Base-by-base conservation (phyloP, 2,329 filamentous ascomycete genomes). In the Scedosporium apiospermum region DNA sequence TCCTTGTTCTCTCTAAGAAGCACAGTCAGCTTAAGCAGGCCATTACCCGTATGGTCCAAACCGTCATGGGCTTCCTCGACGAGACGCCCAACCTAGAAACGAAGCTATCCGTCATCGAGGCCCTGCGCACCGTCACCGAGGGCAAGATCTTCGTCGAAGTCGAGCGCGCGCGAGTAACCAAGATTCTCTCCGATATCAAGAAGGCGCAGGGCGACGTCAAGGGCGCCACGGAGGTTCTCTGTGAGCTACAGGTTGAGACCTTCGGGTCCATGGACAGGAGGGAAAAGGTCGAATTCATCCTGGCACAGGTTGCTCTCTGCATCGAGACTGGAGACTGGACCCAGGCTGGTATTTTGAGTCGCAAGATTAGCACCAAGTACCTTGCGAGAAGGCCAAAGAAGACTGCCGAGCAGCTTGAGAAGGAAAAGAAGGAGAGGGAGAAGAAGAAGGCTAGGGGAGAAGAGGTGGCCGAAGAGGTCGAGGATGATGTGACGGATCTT, bases 141-240 rank as follows among this genome's bases (percentile, higher is more conserved):
- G 95, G 95, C 78, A 99, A 99, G 89, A 99, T 99, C 74, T 99
- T 99, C 71, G 93, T 99, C 70, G 95, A 99, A 80, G 95, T 99
- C 61, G 95, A 99, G 82, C 88, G 95, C 68, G 95, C 95, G 67
- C 90, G 95, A 68, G 88, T 99, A 64, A 99, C 95, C 70, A 91
- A 89, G 73, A 96, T 96, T 67, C 83, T 99, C 12, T 98, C 95
- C 60, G 87, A 97, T 76, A 98, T 99, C 82, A 98, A 98, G 83
- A 97, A 96, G 78, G 80, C 90, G 67, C 91, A 98, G 77, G 93
- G 93, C 66, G 93, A 99, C 71, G 80, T 96, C 71, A 91, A 90
- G 73, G 87, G 91, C 4, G 95, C 95, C 34, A 88, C 90, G 62
- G 93, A 98, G 69, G 95, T 95, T 65, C 84, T 99, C 44, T 99